A percentile compares a stretch with the other conserved stretches of the same genome.
These are phyloP conservation scores for Coemansia nantahalensis DNA, from an alignment of 192 early-diverging fungal species.

Conservation along the genomic window DNA sequence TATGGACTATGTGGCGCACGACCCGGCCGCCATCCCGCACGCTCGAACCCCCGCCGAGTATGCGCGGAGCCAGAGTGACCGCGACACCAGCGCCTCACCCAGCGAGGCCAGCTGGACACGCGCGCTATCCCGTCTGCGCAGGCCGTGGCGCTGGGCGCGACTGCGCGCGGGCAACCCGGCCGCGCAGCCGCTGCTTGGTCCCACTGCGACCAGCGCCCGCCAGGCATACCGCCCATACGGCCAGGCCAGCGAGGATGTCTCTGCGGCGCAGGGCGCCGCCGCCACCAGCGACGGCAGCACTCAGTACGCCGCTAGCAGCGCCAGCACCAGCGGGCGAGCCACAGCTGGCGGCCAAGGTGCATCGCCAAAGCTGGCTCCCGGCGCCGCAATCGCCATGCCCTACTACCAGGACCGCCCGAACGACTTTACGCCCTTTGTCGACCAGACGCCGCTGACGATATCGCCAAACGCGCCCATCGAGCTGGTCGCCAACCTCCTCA, in stretches of 20 bases:
- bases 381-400: constrained; percentile 9
- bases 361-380: neutral
- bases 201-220: neutral
- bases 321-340: too few species aligned
- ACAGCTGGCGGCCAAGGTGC: too few species aligned
- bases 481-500: constrained; percentile 79
- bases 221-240: constrained; percentile 21
- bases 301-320: too few species aligned
- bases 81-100: neutral
- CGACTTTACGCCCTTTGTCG: constrained; percentile 47
- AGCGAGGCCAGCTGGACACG: neutral
- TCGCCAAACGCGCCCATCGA: constrained; percentile 76
- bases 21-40: constrained; percentile 37
- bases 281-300: too few species aligned
- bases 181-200: constrained; percentile 10
- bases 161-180: neutral
- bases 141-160: constrained; percentile 4
- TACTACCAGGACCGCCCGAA: constrained; percentile 40
- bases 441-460: constrained; percentile 75
- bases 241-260: neutral
- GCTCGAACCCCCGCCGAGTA: constrained; percentile 19
- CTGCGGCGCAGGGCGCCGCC: too few species aligned
- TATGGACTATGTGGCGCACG: constrained; percentile 40
- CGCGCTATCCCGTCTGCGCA: neutral
- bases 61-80: neutral